Conservation (phyloP, 306 rosid species). For the Castanopsis chinensis region DNA sequence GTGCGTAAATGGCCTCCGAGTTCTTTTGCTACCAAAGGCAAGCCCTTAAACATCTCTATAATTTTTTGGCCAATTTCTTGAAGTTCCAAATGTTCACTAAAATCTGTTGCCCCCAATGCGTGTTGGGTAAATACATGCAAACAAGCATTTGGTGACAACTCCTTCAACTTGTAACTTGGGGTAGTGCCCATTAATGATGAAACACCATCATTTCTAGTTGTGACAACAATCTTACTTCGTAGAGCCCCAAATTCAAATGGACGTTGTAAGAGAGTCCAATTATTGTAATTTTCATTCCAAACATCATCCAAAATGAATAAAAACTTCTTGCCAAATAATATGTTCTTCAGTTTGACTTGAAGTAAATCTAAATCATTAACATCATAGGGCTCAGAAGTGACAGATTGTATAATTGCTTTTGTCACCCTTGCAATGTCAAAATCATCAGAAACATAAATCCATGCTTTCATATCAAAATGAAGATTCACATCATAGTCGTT, state of each 20-base stretch:
- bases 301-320: background rate
- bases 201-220: background rate
- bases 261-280: background rate
- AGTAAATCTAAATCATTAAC: background rate
- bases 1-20: background rate
- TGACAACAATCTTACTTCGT: constrained; percentile 1
- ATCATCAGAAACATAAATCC: no score
- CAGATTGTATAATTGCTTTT: background rate
- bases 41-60: background rate
- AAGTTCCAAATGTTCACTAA: no score
- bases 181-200: background rate
- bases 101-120: background rate
- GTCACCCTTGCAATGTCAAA: no score
- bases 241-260: background rate
- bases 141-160: background rate
- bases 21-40: background rate
- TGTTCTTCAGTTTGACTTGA: background rate
- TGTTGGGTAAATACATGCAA: background rate
- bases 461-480: no score
- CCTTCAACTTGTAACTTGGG: background rate
- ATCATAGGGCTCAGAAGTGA: background rate
- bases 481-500: no score
- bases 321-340: background rate
- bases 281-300: background rate
- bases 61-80: no score